Base-by-base conservation (phyloP, 2,329 filamentous ascomycete species). In the Fusarium odoratissimum region DNA sequence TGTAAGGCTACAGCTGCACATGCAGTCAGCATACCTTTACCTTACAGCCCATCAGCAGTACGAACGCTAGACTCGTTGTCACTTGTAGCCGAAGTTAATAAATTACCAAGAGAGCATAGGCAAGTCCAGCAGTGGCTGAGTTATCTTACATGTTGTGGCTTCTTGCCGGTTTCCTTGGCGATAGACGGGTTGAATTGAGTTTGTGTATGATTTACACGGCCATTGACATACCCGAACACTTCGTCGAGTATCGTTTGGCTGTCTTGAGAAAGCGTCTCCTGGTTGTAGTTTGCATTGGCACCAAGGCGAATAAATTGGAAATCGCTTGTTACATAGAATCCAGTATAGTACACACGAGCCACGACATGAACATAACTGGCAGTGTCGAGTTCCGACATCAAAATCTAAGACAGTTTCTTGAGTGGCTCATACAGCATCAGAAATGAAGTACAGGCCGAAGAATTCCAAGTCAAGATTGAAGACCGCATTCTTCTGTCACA, bases 1-100 rank as follows among this genome's bases (percentile, higher is more conserved):
- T 51, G 23, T 55, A 49, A 28, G 45, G 70, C 45, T 46, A 23
- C 35, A 45, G 51, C 7, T 45, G 14, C 25, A 44, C 31, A 52
- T 69, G 40, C 49, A 41, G 60, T 66, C 69, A 71, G 70, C 52
- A 58, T 51, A 25, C 40, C 45, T 52, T 40, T 30, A 33, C 19
- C 17, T 37, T 17, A 8, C 35, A 57, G 44, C 49, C 44, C 40
- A 68, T 69, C 49, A 54, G 46, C 46, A 57, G 19, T 31, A 46
- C 28, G 35, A 33, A 17, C 35, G 16, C 30, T 40, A 23, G 52
- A 30, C 42, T 41, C 30, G 19, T 23, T 42, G 30, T 54, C 33
- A 44, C 35, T 45, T 41, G 23, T 52, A 31, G 65, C 44, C 45
- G 19, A 57, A 64, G 41, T 42, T 42, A 40, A 17, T 52, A 21